These are phyloP conservation scores for Ceratorhiza oryzae-sativae DNA, from an alignment of 1,284 basidiomycete genomes.

Conservation along the genomic window DNA sequence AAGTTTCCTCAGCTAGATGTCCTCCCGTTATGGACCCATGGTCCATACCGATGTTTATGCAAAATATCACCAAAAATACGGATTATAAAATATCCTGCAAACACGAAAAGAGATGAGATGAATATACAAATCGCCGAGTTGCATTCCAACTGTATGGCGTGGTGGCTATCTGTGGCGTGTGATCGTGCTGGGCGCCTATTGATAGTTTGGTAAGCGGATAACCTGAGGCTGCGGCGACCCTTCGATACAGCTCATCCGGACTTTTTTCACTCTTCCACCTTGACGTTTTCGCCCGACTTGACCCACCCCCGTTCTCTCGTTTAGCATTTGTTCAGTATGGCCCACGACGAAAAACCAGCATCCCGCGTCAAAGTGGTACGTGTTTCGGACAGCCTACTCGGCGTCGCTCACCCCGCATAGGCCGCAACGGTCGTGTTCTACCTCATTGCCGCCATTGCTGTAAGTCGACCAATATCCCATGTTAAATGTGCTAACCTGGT, in stretches of 20 bases:
- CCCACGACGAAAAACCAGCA: constrained; percentile 23
- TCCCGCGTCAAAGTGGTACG: constrained; percentile 37
- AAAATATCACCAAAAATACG: too few species aligned
- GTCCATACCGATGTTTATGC: too few species aligned
- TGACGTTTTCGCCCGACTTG: neutral
- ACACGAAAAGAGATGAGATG: too few species aligned
- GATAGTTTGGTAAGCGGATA: neutral
- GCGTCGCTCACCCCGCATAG: constrained; percentile 49
- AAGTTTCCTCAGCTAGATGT: too few species aligned
- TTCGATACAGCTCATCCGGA: neutral
- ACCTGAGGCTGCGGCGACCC: neutral
- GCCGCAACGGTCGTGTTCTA: constrained; percentile 75
- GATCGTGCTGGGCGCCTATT: neutral
- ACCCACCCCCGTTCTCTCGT: neutral
- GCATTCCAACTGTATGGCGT: too few species aligned
- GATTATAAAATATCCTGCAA: too few species aligned
- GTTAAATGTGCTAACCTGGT: constrained; percentile 1
- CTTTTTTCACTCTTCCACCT: neutral
- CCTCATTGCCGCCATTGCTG: constrained; percentile 78
- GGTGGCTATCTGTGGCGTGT: too few species aligned
- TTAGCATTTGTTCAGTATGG: neutral
- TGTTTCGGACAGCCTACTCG: neutral
- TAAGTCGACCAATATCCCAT: constrained; percentile 54
- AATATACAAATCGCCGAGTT: too few species aligned
- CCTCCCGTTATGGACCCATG: too few species aligned